Evolutionary conservation across 495 filamentous ascomycete species (phyloP).

Genomic region (Penicillium chermesinum): DNA sequence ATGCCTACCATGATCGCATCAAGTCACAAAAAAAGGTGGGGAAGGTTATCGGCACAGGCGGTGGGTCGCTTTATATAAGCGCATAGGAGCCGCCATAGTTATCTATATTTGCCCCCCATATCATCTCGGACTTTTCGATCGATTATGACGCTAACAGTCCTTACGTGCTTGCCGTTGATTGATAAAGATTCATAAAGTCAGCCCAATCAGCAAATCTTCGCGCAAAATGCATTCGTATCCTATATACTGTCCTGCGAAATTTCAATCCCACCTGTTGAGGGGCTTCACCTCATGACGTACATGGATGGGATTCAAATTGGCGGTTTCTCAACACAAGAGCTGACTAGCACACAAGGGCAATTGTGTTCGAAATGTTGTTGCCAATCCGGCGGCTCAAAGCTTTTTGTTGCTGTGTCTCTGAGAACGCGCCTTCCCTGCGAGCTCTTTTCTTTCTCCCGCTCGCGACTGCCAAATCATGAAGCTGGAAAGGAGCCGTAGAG

Average conservation of each 20-base stretch:
- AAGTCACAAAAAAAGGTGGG: slow-evolving; percentile 8
- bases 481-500: not conserved
- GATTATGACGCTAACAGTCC: no score
- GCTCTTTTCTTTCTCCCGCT: slow-evolving; percentile 3
- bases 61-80: slow-evolving; percentile 16
- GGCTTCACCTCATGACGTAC: slow-evolving; percentile 24
- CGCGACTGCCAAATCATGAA: slow-evolving; percentile 20
- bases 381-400: not conserved
- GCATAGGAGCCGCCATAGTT: not conserved
- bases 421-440: not conserved
- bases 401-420: not conserved
- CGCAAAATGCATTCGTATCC: no score
- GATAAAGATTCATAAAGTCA: no score
- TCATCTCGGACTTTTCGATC: not conserved
- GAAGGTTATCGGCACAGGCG: slow-evolving; percentile 10
- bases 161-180: no score
- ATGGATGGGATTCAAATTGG: slow-evolving; percentile 26
- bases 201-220: no score
- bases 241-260: no score
- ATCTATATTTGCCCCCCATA: not conserved
- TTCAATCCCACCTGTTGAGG: slow-evolving; percentile 19
- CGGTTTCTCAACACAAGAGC: slow-evolving; percentile 12
- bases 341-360: slow-evolving; percentile 11
- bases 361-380: not conserved
- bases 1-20: not conserved